Evolutionary conservation across 1,284 basidiomycete genomes (phyloP).

Genomic region (Rhodofomes roseus): DNA sequence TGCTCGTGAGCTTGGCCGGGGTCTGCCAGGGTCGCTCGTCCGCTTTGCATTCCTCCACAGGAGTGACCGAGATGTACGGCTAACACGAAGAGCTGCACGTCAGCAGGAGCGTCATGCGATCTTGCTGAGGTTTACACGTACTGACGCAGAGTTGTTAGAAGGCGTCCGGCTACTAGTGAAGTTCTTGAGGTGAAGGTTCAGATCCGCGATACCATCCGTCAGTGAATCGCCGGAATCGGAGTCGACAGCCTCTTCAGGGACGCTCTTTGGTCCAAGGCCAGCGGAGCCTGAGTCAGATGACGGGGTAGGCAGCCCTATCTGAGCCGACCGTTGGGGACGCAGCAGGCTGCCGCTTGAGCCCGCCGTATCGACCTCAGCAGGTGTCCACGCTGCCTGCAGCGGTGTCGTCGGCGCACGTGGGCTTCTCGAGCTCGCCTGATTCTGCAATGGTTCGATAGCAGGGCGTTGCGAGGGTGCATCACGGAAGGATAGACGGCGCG

Average conservation of each 20-base stretch:
- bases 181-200: not conserved
- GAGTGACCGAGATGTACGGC: not conserved
- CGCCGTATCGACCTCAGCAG: not conserved
- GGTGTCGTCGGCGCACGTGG: not conserved
- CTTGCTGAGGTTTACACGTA: not conserved
- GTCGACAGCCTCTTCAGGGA: not conserved
- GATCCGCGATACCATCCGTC: not conserved
- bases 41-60: not conserved
- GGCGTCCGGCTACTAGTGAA: not conserved
- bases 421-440: not conserved
- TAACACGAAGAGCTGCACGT: not conserved
- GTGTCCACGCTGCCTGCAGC: not conserved
- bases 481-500: slow-evolving; percentile 1
- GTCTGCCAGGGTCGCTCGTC: not conserved
- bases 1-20: not conserved
- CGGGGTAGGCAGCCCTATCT: not conserved
- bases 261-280: not conserved
- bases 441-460: not conserved
- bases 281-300: not conserved
- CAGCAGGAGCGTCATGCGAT: not conserved
- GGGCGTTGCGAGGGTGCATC: not conserved
- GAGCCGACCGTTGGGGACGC: not conserved
- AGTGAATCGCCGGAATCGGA: not conserved
- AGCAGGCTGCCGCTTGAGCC: not conserved
- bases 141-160: not conserved